Evolutionary conservation across 169 alveolate species (phyloP).

Genomic region (Nephromyces sp.): DNA sequence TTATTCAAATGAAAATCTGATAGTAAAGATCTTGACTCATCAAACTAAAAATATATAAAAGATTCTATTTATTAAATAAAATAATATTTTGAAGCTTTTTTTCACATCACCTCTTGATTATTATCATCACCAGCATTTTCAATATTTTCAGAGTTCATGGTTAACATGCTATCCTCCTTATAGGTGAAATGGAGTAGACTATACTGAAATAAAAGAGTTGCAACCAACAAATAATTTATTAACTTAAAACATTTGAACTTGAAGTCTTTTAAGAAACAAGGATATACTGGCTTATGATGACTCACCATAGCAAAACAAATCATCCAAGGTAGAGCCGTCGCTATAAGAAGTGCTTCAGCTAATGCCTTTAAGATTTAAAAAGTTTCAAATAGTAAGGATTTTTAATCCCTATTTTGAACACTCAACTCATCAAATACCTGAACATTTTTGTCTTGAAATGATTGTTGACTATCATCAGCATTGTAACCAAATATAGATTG

Average conservation of each 20-base stretch:
- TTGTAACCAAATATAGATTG: conserved; percentile 26
- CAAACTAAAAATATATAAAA: too few relatives aligned
- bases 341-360: conserved; percentile 57
- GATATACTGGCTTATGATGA: too few relatives aligned
- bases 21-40: too few relatives aligned
- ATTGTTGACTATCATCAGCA: background rate
- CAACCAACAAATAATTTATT: background rate
- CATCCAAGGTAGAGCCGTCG: conserved; percentile 67
- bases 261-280: background rate
- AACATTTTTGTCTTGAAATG: conserved; percentile 8
- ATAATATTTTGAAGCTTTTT: too few relatives aligned
- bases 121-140: too few relatives aligned
- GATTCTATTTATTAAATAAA: too few relatives aligned
- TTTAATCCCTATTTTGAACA: conserved; percentile 39
- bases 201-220: conserved; percentile 19
- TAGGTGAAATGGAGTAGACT: conserved; percentile 63
- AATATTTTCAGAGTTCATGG: background rate
- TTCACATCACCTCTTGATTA: too few relatives aligned
- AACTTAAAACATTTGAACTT: background rate
- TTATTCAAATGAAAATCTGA: too few relatives aligned
- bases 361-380: conserved; percentile 61
- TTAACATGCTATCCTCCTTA: conserved; percentile 6
- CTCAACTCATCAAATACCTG: conserved; percentile 56
- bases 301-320: conserved; percentile 37
- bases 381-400: conserved; percentile 42